These are phyloP conservation scores for Blepharisma japonicum DNA, from an alignment of 73 alveolate genomes.

Conservation along the genomic window DNA sequence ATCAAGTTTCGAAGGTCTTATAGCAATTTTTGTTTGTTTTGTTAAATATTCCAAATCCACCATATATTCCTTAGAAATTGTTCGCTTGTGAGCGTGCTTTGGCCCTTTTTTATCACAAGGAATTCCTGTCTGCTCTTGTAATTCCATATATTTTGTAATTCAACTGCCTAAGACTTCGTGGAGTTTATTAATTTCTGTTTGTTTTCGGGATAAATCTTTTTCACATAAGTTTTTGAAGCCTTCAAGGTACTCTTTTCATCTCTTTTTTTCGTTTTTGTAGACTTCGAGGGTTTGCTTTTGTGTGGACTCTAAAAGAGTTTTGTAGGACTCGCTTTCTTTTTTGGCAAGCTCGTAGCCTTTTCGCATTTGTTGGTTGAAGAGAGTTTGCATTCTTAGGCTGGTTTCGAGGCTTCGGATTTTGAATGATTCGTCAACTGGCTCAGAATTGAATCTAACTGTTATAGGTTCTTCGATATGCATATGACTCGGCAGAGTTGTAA, in stretches of 20 bases:
- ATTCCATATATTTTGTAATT: slow-evolving; percentile 37
- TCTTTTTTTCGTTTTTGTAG: slow-evolving; percentile 29
- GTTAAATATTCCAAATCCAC: neutral
- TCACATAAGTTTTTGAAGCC: slow-evolving; percentile 38
- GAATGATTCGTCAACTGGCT: no score
- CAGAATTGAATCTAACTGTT: no score
- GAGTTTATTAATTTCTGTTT: slow-evolving; percentile 40
- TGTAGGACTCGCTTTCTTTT: slow-evolving; percentile 9
- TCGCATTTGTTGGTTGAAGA: no score
- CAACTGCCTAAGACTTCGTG: slow-evolving; percentile 43
- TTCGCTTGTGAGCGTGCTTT: neutral
- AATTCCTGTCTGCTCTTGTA: slow-evolving; percentile 25
- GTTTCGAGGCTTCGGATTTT: no score
- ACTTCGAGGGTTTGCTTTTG: slow-evolving; percentile 27
- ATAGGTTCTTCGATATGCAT: no score
- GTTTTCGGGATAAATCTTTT: slow-evolving; percentile 35
- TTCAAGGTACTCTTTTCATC: slow-evolving; percentile 42
- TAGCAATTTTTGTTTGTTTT: neutral
- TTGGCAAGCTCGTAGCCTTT: no score
- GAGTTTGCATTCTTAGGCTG: no score
- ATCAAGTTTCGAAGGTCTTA: slow-evolving; percentile 4
- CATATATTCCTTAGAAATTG: neutral
- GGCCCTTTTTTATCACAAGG: neutral
- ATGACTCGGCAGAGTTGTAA: no score
- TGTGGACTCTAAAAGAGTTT: slow-evolving; percentile 37